Base-by-base conservation (phyloP, 805 yeast genomes). In the Hyphopichia homilentoma region DNA sequence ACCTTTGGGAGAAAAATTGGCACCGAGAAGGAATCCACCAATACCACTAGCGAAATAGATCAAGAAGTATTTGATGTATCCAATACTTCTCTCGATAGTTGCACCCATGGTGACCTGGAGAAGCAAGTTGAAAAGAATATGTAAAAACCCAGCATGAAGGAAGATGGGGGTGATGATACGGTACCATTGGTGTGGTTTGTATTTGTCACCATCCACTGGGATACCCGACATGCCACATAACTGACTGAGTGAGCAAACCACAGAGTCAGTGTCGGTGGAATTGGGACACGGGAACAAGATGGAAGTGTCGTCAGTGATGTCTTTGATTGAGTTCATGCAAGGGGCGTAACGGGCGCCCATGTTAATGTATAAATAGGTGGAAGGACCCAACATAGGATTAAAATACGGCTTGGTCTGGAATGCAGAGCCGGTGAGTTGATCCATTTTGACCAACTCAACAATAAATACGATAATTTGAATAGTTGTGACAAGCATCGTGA, bases 381-480 rank as follows among this genome's bases (percentile, higher is more conserved):
- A 79, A 8, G 89, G 89, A 1, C 89, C 89, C 17, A 82, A 51
- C 88, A 82, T 81, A 5, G 88, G 89, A 50, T 82, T 82, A 61
- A 82, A 79, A 39, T 76, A 73, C 4, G 89, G 89, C 43, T 78
- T 54, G 0, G 84, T 77, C 48, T 78, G 85, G 38, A 82, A 70
- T 3, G 81, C 76, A 11, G 73, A 66, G 2, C 85, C 84, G 0
- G 88, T 81, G 27, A 75, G 59, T 5, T 51, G 45, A 5, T 77
- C 70, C 84, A 77, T 77, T 35, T 59, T 61, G 7, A 64, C 70
- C 21, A 82, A 54, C 50, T 82, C 88, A 8, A 70, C 81, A 6
- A 80, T 66, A 47, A 82, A 82, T 6, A 82, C 80, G 6, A 56
- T 54, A 4, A 75, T 44, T 45, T 81, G 79, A 13, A 71, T 63